phyloP scores from a whole-genome alignment of 768 basidiomycete species.

The Suillus paluster region DNA sequence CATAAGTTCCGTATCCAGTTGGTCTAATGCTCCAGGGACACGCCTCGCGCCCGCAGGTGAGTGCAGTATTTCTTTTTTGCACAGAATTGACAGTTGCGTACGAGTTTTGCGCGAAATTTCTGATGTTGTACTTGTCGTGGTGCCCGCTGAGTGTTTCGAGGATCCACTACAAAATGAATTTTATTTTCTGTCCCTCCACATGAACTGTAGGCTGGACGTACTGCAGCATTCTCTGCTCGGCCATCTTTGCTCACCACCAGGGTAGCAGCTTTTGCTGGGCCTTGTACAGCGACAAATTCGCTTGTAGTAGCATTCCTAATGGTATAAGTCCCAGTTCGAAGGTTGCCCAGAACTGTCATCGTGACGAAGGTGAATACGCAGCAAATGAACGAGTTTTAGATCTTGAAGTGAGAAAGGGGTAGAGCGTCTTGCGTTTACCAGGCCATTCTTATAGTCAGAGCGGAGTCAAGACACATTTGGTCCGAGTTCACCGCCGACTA shows the following conservation, averaged over 20 bases:
- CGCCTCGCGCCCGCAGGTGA: not conserved
- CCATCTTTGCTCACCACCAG: not conserved
- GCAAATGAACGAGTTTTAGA: no score
- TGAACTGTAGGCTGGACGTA: not conserved
- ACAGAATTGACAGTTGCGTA: not conserved
- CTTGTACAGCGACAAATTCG: not conserved
- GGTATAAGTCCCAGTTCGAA: conserved; percentile 5
- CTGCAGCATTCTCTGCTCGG: conserved; percentile 1
- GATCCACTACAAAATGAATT: conserved; percentile 1
- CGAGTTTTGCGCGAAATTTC: conserved; percentile 1
- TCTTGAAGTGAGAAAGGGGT: not conserved
- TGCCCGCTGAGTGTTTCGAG: conserved; percentile 7
- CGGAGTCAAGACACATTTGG: not conserved
- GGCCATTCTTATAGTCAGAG: conserved; percentile 1
- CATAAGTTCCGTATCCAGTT: conserved; percentile 6
- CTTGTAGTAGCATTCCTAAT: conserved; percentile 6
- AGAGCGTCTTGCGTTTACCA: not conserved
- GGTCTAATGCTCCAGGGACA: conserved; percentile 2
- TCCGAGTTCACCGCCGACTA: not conserved
- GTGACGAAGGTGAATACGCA: not conserved
- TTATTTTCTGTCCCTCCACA: not conserved
- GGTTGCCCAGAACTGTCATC: not conserved
- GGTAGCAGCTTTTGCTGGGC: not conserved
- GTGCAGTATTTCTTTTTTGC: not conserved
- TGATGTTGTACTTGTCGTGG: conserved; percentile 7